Conservation (phyloP, 805 yeast species). For the Kuraishia ogatae region DNA sequence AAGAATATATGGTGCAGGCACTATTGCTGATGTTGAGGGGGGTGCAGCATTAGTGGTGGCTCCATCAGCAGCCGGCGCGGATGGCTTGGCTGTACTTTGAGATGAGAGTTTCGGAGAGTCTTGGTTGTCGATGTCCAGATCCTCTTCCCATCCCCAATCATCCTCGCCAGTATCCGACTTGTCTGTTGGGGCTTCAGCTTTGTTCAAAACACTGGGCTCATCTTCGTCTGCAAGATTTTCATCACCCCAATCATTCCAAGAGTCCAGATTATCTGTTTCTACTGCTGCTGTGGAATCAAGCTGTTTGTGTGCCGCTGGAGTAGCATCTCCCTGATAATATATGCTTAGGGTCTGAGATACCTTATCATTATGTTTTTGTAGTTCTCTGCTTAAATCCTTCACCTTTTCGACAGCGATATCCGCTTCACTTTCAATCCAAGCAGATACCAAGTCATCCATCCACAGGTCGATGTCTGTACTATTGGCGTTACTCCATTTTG, state of each 20-base stretch:
- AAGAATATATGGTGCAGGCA: not conserved
- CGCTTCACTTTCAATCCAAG: conserved; percentile 2
- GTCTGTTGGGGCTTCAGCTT: not conserved
- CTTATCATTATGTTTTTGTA: not conserved
- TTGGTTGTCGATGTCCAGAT: not conserved
- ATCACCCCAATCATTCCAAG: not conserved
- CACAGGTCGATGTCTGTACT: conserved; percentile 1
- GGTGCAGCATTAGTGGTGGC: not conserved
- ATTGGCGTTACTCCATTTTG: not conserved
- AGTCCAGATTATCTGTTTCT: not conserved
- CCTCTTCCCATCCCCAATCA: conserved; percentile 1
- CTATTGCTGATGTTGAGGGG: not conserved
- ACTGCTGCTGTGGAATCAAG: too few species aligned
- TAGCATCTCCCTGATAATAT: not conserved
- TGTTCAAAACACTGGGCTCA: not conserved
- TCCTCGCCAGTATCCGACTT: not conserved
- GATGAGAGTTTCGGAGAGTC: not conserved
- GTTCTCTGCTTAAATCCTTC: not conserved
- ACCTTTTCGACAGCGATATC: not conserved
- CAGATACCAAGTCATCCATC: conserved; percentile 1
- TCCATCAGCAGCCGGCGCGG: too few species aligned
- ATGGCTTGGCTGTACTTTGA: not conserved
- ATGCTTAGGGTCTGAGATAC: not conserved
- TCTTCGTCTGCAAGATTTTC: not conserved
- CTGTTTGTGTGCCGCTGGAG: not conserved